Evolutionary conservation across 352 stramenopile genomes (phyloP).

Genomic region (Globisporangium heterothallicum): DNA sequence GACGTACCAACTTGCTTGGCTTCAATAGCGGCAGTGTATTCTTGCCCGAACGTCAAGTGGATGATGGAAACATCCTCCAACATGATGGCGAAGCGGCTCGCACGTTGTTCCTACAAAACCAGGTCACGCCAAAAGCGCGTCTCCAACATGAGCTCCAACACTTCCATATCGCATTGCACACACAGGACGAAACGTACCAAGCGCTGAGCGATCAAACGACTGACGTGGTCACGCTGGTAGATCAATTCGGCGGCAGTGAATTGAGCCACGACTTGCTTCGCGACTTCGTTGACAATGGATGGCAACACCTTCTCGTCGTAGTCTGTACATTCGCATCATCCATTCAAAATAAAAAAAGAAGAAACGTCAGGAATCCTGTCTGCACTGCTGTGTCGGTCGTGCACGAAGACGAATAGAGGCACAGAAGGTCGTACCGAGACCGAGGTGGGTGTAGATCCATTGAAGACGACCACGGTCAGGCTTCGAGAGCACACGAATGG

Average conservation of each 20-base stretch:
- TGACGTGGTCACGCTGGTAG: slow-evolving; percentile 98
- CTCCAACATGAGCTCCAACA: slow-evolving; percentile 23
- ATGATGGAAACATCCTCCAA: slow-evolving; percentile 99
- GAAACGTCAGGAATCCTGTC: background rate
- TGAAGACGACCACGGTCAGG: slow-evolving; percentile 91
- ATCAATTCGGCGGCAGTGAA: slow-evolving; percentile 99
- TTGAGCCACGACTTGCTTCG: slow-evolving; percentile 98
- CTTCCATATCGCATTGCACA: too few relatives aligned
- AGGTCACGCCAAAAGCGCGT: slow-evolving; percentile 1
- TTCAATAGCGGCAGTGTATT: slow-evolving; percentile 99
- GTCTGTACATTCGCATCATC: slow-evolving; percentile 48
- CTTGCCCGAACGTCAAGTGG: slow-evolving; percentile 97
- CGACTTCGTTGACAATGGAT: slow-evolving; percentile 99
- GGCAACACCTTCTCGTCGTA: slow-evolving; percentile 98
- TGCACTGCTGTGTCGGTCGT: too few relatives aligned
- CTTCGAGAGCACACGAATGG: slow-evolving; percentile 97
- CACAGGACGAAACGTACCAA: slow-evolving; percentile 79
- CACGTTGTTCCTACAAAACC: slow-evolving; percentile 67
- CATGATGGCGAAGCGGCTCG: slow-evolving; percentile 90
- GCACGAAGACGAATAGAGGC: too few relatives aligned
- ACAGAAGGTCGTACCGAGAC: slow-evolving; percentile 56
- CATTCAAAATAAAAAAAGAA: background rate
- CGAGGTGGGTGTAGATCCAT: slow-evolving; percentile 96
- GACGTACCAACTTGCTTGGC: slow-evolving; percentile 96
- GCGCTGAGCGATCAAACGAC: slow-evolving; percentile 90